Conservation (phyloP, 2,329 filamentous ascomycete species). For the Colletotrichum chrysophilum region DNA sequence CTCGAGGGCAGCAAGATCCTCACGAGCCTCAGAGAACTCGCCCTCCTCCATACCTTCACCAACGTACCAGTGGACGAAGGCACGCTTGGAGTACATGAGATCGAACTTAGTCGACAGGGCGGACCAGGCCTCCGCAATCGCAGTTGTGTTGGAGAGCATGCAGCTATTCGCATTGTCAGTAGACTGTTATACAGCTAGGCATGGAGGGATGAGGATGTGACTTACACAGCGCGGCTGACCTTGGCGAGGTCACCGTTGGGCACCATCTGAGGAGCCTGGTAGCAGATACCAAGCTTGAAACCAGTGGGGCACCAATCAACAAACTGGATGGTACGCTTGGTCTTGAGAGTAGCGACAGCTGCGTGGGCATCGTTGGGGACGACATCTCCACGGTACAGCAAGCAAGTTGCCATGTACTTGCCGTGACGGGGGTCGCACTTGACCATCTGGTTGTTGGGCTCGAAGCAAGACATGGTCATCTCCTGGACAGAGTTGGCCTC, state of each 20-base stretch:
- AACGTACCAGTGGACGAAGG: conserved; percentile 99
- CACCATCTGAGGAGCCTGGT: conserved; percentile 94
- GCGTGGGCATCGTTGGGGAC: conserved; percentile 94
- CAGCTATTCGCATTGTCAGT: conserved; percentile 58
- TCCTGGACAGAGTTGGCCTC: conserved; percentile 98
- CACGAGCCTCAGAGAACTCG: conserved; percentile 98
- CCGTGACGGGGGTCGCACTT: conserved; percentile 98
- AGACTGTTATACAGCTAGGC: not conserved
- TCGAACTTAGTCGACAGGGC: conserved; percentile 98
- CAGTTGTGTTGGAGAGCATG: conserved; percentile 99
- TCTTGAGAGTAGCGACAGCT: conserved; percentile 96
- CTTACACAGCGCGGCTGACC: conserved; percentile 97
- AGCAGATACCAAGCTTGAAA: conserved; percentile 99
- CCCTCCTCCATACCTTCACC: conserved; percentile 99
- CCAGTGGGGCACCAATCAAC: conserved; percentile 99
- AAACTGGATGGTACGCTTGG: conserved; percentile 98
- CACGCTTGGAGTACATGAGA: conserved; percentile 99
- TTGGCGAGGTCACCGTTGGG: conserved; percentile 97
- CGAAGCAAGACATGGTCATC: conserved; percentile 99
- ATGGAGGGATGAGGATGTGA: conserved; percentile 32
- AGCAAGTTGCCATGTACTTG: conserved; percentile 99
- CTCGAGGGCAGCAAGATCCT: conserved; percentile 97
- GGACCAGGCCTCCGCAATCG: conserved; percentile 97
- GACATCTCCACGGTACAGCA: conserved; percentile 98
- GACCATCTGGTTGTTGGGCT: conserved; percentile 99